Percentiles rank a stretch among this genome's conserved stretches.
These are phyloP conservation scores for Botryotinia globosa DNA, from an alignment of 2,329 filamentous ascomycete species.

Conservation along the genomic window DNA sequence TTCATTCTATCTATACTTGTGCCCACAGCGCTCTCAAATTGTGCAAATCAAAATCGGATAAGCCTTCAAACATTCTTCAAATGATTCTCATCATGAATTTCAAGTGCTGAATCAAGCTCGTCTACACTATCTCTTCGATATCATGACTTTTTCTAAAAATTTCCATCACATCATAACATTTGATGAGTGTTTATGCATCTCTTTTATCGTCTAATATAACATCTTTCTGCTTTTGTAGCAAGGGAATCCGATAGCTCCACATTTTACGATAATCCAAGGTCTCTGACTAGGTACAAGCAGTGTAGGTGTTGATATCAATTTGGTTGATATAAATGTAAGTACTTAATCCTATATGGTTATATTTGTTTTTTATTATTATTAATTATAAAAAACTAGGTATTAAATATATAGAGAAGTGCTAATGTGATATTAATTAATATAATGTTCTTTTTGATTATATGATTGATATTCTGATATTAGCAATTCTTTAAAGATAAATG, in stretches of 20 bases:
- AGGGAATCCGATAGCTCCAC: neutral
- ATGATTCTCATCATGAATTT: neutral
- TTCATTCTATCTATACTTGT: neutral
- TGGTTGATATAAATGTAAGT: no score
- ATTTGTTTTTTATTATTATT: no score
- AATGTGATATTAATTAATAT: no score
- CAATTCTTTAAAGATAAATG: no score
- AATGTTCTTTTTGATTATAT: no score
- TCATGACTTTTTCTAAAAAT: neutral
- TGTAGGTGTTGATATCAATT: no score
- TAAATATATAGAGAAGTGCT: no score
- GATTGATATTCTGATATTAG: no score
- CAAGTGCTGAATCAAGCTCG: neutral
- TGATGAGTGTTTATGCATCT: neutral
- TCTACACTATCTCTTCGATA: neutral
- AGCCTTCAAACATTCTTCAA: neutral
- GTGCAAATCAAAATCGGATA: neutral
- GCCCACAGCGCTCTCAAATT: accelerated
- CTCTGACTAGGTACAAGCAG: no score
- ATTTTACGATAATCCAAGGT: neutral
- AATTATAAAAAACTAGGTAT: no score
- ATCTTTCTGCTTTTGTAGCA: neutral
- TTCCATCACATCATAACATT: neutral
- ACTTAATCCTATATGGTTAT: no score
- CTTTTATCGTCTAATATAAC: neutral